Evolutionary conservation across 768 basidiomycete genomes (phyloP).

Genomic region (Serendipita indica): DNA sequence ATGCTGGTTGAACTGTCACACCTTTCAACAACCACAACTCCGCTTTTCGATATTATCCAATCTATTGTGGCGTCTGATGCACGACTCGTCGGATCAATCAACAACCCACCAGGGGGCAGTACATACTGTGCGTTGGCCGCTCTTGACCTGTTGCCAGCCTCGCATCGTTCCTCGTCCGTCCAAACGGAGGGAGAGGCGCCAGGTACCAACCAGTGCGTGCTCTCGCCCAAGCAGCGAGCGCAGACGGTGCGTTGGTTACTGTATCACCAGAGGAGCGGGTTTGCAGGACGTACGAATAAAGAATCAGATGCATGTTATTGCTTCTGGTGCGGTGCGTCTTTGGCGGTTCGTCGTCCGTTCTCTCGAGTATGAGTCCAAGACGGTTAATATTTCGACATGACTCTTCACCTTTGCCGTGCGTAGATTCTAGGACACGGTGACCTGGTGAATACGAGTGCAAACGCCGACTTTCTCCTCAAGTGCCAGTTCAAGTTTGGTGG

Average conservation of each 20-base stretch:
- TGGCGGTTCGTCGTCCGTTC: conserved; percentile 37
- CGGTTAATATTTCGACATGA: not conserved
- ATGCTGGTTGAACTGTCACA: too few species aligned
- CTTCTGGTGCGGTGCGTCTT: conserved; percentile 82
- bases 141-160: conserved; percentile 35
- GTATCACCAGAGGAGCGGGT: conserved; percentile 63
- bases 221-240: conserved; percentile 29
- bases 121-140: conserved; percentile 85
- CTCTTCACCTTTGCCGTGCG: not conserved
- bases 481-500: conserved; percentile 89
- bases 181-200: too few species aligned
- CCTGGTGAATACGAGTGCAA: conserved; percentile 40
- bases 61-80: too few species aligned
- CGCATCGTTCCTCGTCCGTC: conserved; percentile 16
- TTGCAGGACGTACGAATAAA: conserved; percentile 80
- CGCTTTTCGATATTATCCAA: too few species aligned
- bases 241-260: conserved; percentile 63
- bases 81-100: too few species aligned
- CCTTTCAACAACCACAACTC: too few species aligned
- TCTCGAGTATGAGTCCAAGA: conserved; percentile 5
- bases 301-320: conserved; percentile 86
- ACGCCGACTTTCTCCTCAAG: conserved; percentile 46
- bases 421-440: conserved; percentile 55
- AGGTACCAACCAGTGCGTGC: not conserved
- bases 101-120: conserved; percentile 92